Base-by-base conservation (phyloP, 441 rosid genomes). In the Lagerstroemia fauriei region DNA sequence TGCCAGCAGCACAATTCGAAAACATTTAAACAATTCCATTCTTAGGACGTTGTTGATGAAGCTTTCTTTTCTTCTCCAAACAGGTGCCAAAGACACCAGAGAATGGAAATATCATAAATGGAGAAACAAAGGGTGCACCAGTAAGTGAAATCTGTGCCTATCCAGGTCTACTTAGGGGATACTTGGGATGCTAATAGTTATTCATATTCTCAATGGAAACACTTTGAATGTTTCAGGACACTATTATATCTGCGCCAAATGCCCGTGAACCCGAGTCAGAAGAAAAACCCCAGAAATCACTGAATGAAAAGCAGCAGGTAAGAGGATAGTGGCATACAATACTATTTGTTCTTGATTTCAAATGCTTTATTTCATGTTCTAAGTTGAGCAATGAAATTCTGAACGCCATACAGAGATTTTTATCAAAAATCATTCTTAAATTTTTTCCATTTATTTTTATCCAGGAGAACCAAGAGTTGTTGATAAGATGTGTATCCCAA, bases 271-370 rank as follows among this genome's bases (percentile, higher is more conserved):
- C 96, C 76, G 99, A 92, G 85, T 94, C 98, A n/a, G 98, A 97
- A 88, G 98, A 94, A 87, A 97, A 94, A 80, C 99, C 98, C 73
- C 99, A 94, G 90, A 95, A 95, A 84, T 89, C 93, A 84, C 96
- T 97, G 47, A 97, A 95, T 85, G 99, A 97, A 88, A 97, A 91
- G 90, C 99, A 97, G 89, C 99, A 94, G 98, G 99, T 93, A 80
- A 77, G 87, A 77, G 75, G 77, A 78, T 69, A 31, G 77, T 66
- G 59, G 10, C 73, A 59, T 82, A 81, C 76, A 59, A 9, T 41
- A 73, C 4, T 20, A 73, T 5, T 41, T 24, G 34, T 14, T 73
- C 17, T 80, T 47, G 9, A 38, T 75, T 61, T 27, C 65, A 73
- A 34, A 83, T 85, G 80, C 80, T 20, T 32, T 81, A 9, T 59